phyloP scores from a whole-genome alignment of 176 grass and related monocot species.

The Aegilops speltoides region DNA sequence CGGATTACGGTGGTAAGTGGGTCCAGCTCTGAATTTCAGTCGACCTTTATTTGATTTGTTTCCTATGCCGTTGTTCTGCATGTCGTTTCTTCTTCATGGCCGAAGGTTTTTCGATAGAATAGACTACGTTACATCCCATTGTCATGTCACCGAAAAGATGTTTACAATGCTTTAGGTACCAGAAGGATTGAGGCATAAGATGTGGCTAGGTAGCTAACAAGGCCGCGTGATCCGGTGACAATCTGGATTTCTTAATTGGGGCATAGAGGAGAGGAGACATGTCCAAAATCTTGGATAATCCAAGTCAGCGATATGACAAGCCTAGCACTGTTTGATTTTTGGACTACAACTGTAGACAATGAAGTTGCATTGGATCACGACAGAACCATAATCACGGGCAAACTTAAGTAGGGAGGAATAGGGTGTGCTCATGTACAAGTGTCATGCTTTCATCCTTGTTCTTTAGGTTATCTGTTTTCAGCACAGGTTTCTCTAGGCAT shows the following conservation, averaged over 20 bases:
- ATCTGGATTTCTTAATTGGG: not conserved
- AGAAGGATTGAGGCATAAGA: too few relatives aligned
- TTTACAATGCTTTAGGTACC: too few relatives aligned
- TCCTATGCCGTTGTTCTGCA: too few relatives aligned
- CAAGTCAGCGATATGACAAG: slow-evolving; percentile 25
- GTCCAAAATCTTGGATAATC: slow-evolving; percentile 23
- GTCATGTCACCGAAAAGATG: too few relatives aligned
- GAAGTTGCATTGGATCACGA: slow-evolving; percentile 29
- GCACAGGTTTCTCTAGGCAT: not conserved
- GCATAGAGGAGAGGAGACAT: not conserved
- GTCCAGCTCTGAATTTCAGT: too few relatives aligned
- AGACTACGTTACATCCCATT: too few relatives aligned
- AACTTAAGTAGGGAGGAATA: not conserved
- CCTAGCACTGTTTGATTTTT: not conserved
- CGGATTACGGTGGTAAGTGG: too few relatives aligned
- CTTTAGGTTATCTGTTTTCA: not conserved
- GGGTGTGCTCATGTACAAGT: not conserved
- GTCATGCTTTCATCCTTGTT: too few relatives aligned
- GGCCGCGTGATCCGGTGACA: not conserved
- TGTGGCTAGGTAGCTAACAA: too few relatives aligned
- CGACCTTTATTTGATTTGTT: too few relatives aligned
- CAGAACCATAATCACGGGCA: slow-evolving; percentile 24
- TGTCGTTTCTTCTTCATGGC: too few relatives aligned
- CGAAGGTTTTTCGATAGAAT: too few relatives aligned
- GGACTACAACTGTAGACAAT: not conserved